Percentiles rank a stretch among this genome's conserved stretches.
Conservation (phyloP, 78 protist genomes). For the Dictyostelium firmibasis region DNA sequence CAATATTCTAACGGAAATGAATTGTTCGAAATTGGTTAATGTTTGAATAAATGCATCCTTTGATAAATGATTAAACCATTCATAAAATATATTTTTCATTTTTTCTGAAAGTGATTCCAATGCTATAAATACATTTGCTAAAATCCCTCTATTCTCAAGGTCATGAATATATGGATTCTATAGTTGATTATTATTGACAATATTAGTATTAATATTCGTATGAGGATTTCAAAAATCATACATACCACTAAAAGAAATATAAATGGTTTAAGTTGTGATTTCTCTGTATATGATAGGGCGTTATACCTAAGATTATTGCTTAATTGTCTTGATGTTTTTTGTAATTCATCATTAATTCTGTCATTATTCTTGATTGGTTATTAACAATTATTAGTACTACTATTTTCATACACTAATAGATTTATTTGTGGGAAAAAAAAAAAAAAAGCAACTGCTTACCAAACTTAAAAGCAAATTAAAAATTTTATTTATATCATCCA, state of each 20-base stretch:
- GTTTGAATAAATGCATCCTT: conserved; percentile 25
- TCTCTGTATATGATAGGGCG: neutral
- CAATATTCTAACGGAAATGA: conserved; percentile 53
- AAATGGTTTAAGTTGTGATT: conserved; percentile 13
- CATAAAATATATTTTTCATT: neutral
- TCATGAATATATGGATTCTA: conserved; percentile 65
- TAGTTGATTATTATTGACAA: neutral
- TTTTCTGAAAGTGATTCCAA: neutral
- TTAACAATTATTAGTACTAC: neutral
- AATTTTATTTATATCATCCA: neutral
- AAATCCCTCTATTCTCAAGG: conserved; percentile 19
- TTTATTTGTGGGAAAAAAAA: no score
- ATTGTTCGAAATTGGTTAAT: conserved; percentile 45
- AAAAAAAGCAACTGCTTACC: neutral
- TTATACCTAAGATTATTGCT: conserved; percentile 34
- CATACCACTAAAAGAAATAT: conserved; percentile 28
- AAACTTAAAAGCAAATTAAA: conserved; percentile 6
- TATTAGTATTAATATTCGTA: neutral
- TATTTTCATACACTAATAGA: neutral
- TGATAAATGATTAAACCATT: conserved; percentile 44
- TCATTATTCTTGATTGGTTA: conserved; percentile 7
- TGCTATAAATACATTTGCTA: conserved; percentile 32
- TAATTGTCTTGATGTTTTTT: conserved; percentile 14
- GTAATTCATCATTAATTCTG: neutral
- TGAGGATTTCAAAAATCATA: no score